Percentiles rank a stretch among this genome's conserved stretches.
Evolutionary conservation across 2,329 filamentous ascomycete genomes (phyloP).

Genomic region (Cercospora beticola): DNA sequence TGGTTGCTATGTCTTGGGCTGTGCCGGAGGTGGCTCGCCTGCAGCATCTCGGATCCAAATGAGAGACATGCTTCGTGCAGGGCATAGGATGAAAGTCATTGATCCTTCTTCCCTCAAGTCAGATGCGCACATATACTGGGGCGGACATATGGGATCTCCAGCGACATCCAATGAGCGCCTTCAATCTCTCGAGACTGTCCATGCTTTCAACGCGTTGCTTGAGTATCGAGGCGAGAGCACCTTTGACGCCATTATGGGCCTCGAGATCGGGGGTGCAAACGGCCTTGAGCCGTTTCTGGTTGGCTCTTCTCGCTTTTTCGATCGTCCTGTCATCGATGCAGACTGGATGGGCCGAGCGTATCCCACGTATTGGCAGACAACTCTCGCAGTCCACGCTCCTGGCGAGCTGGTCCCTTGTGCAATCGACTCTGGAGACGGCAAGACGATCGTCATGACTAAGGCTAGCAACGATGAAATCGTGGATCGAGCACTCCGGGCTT

Average conservation of each 20-base stretch:
- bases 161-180: conserved; percentile 63
- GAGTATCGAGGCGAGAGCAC: conserved; percentile 47
- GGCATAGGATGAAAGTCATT: conserved; percentile 54
- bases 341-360: conserved; percentile 51
- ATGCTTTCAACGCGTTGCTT: conserved; percentile 50
- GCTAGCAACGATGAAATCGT: conserved; percentile 45
- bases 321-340: conserved; percentile 45
- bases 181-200: conserved; percentile 53
- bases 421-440: conserved; percentile 49
- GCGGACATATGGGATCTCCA: conserved; percentile 60
- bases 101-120: conserved; percentile 53
- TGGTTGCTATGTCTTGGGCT: conserved; percentile 62
- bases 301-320: conserved; percentile 54
- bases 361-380: conserved; percentile 47
- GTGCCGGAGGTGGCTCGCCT: conserved; percentile 59
- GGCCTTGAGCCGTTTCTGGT: conserved; percentile 60
- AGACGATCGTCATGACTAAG: conserved; percentile 46
- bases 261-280: conserved; percentile 68
- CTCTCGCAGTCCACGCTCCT: conserved; percentile 45
- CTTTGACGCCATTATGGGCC: conserved; percentile 59
- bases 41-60: conserved; percentile 55
- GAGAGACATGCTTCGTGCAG: conserved; percentile 52
- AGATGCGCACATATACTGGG: conserved; percentile 55
- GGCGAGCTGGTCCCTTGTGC: conserved; percentile 46
- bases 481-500: conserved; percentile 43